phyloP scores from a whole-genome alignment of 164 flowering plant species.

The Malania oleifera region DNA sequence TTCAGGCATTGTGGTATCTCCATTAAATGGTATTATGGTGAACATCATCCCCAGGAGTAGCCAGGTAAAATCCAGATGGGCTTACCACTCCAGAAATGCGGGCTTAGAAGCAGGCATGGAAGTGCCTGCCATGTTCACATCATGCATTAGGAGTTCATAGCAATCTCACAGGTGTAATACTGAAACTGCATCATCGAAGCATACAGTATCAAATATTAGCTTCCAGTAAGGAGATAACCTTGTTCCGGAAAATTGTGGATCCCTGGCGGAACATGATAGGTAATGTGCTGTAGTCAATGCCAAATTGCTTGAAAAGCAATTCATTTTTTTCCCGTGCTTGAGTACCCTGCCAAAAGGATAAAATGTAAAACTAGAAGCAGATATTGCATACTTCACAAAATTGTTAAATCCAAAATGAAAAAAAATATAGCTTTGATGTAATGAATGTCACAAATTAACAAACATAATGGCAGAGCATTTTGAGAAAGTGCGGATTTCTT shows the following conservation, averaged over 20 bases:
- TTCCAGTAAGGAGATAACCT: constrained; percentile 21
- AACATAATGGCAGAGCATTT: no score
- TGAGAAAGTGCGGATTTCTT: no score
- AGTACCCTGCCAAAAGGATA: constrained; percentile 51
- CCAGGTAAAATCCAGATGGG: background rate
- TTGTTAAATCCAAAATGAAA: no score
- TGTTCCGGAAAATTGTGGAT: constrained; percentile 55
- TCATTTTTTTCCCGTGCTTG: constrained; percentile 64
- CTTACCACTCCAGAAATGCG: background rate
- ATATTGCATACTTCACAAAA: no score
- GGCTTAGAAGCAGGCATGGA: background rate
- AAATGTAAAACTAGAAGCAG: background rate
- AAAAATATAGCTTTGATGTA: no score
- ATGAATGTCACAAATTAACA: no score
- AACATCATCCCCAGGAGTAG: background rate
- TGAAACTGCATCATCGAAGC: background rate
- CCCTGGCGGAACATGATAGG: constrained; percentile 68
- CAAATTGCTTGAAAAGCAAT: constrained; percentile 41
- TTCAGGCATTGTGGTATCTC: no score
- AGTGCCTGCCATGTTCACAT: background rate
- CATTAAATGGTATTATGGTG: no score
- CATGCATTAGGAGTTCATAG: background rate
- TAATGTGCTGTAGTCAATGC: constrained; percentile 42
- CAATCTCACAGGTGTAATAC: background rate
- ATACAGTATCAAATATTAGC: background rate